Percentiles rank a stretch among this genome's conserved stretches.
These are phyloP conservation scores for Arabidopsis arenosa DNA, from an alignment of 345 rosid species.

Conservation along the genomic window DNA sequence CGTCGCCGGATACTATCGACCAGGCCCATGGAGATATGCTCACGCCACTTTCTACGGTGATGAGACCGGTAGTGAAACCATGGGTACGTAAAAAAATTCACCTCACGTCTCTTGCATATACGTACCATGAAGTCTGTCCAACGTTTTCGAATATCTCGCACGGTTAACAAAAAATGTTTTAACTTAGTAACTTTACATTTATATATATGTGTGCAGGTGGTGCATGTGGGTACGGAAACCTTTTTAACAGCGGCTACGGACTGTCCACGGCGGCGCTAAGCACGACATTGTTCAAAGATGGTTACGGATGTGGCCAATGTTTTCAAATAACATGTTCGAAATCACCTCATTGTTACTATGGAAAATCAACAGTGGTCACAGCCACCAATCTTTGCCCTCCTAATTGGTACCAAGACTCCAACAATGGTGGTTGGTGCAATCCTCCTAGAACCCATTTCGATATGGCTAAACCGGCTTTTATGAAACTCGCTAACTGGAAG, in stretches of 20 bases:
- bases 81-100: slow-evolving; percentile 49
- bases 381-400: slow-evolving; percentile 91
- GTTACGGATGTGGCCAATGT: slow-evolving; percentile 86
- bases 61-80: slow-evolving; percentile 63
- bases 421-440: slow-evolving; percentile 84
- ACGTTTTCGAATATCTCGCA: not conserved
- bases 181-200: not conserved
- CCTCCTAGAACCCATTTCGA: slow-evolving; percentile 77
- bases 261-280: slow-evolving; percentile 78
- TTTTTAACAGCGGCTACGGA: slow-evolving; percentile 72
- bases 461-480: slow-evolving; percentile 65
- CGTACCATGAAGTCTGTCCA: not conserved
- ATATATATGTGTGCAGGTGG: slow-evolving; percentile 56
- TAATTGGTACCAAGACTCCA: slow-evolving; percentile 52
- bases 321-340: slow-evolving; percentile 66
- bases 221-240: slow-evolving; percentile 90
- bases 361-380: slow-evolving; percentile 60
- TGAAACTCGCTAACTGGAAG: slow-evolving; percentile 56
- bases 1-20: slow-evolving; percentile 46
- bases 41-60: slow-evolving; percentile 82
- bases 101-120: not conserved
- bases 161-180: not conserved
- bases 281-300: slow-evolving; percentile 72
- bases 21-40: slow-evolving; percentile 63
- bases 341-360: slow-evolving; percentile 63